Evolutionary conservation across 352 stramenopile species (phyloP).

Genomic region (Phytophthora colocasiae): DNA sequence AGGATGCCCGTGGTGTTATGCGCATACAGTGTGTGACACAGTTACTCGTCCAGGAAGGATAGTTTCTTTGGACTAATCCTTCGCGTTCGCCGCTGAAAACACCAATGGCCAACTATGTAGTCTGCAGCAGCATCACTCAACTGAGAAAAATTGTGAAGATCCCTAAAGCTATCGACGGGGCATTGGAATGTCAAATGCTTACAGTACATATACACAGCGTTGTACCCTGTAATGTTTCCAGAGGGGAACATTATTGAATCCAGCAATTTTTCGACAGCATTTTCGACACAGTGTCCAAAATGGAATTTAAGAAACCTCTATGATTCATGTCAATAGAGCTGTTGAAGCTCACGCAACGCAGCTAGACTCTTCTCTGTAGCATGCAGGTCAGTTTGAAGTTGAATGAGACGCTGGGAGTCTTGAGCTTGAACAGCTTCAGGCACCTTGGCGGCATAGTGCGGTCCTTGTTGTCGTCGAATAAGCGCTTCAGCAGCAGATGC

Average conservation of each 20-base stretch:
- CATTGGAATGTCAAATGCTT: no score
- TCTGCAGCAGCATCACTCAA: slow-evolving; percentile 10
- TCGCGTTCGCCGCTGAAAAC: slow-evolving; percentile 1
- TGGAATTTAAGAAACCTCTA: slow-evolving; percentile 5
- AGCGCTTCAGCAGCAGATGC: slow-evolving; percentile 55
- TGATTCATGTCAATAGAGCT: slow-evolving; percentile 50
- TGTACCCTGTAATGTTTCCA: no score
- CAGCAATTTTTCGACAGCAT: no score
- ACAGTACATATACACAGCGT: no score
- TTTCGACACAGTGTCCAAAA: neutral
- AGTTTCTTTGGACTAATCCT: neutral
- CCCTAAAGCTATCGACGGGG: no score
- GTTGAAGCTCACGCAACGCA: slow-evolving; percentile 62
- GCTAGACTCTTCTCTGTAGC: slow-evolving; percentile 60
- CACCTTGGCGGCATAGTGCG: slow-evolving; percentile 71
- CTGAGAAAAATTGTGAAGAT: neutral
- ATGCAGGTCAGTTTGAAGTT: slow-evolving; percentile 65
- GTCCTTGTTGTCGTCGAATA: slow-evolving; percentile 42
- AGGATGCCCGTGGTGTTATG: no score
- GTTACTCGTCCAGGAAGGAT: no score
- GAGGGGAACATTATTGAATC: no score
- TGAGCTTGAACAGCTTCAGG: slow-evolving; percentile 70
- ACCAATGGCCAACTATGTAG: neutral
- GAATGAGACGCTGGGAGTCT: slow-evolving; percentile 58
- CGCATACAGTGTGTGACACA: no score